Base-by-base conservation (phyloP, 2,329 filamentous ascomycete species). In the Aspergillus sp. region DNA sequence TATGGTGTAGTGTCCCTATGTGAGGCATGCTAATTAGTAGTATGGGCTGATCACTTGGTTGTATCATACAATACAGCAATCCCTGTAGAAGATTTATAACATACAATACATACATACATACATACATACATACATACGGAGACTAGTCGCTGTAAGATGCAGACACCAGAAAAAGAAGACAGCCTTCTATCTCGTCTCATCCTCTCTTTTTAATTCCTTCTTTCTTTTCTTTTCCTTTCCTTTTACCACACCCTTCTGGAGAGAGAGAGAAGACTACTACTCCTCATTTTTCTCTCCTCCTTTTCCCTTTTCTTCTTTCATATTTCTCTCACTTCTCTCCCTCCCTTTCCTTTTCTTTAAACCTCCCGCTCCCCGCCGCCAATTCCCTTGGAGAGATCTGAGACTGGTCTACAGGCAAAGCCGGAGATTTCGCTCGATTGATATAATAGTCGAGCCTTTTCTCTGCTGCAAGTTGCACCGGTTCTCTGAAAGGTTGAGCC, bases 331-430 rank as follows among this genome's bases (percentile, higher is more conserved):
- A 19, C 19, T 19, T 19, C 54, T 53, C 49, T 49, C 53, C 51
- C 56, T 63, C 55, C 55, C 49, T 54, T 53, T 56, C 53, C 57
- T 62, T 57, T 59, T 56, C 60, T 51, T 55, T 57, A 60, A 55
- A 59, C 58, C 59, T 59, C 57, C 57, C 61, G 56, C 45, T 44
- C 49, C 47, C 47, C 50, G 56, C 52, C 52, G 58, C 57, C 61
- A 65, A 64, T 62, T 57, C 50, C 47, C 52, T 59, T 57, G 65
- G 66, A 69, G 66, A 66, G 63, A 57, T 59, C 57, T 60, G 65
- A 66, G 62, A 60, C 57, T 61, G 61, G 60, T 63, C 57, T 57
- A 51, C 58, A 52, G 57, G 56, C 57, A 58, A 57, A 60, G 54
- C 57, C 57, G 6, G 29, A 42, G 40, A 29, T 42, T 30, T 49